Evolutionary conservation across 257 asterid genomes (phyloP).

Genomic region (Solanum ahanhuiri): DNA sequence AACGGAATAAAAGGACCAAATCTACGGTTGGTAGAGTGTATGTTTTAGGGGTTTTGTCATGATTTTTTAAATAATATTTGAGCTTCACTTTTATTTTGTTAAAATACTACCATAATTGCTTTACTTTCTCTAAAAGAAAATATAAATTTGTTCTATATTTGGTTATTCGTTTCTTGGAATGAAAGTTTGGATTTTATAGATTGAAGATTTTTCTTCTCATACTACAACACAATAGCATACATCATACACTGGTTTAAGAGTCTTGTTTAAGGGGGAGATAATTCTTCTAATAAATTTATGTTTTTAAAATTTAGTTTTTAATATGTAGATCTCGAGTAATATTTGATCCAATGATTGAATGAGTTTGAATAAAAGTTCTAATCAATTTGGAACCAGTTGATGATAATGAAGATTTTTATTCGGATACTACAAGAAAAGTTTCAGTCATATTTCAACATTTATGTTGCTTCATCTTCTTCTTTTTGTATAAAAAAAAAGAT

Average conservation of each 20-base stretch:
- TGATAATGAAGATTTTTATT: neutral
- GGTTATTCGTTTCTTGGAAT: neutral
- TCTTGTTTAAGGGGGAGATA: neutral
- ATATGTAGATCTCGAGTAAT: neutral
- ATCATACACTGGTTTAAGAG: neutral
- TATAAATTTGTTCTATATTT: neutral
- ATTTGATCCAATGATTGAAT: neutral
- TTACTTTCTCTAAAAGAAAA: no score
- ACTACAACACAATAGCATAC: neutral
- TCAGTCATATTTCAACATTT: neutral
- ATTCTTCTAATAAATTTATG: neutral
- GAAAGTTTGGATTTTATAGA: neutral
- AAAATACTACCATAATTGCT: no score
- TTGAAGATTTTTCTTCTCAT: neutral
- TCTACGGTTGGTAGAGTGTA: neutral
- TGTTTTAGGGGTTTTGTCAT: neutral
- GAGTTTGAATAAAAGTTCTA: neutral
- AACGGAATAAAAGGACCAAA: neutral
- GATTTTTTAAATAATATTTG: neutral
- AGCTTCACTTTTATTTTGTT: neutral
- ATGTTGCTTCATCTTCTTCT: neutral
- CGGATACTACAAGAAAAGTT: no score
- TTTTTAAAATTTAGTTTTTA: no score
- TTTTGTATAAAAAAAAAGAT: no score
- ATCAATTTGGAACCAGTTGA: neutral